Base-by-base conservation (phyloP, 495 filamentous ascomycete genomes). In the Umbilicaria muhlenbergii region DNA sequence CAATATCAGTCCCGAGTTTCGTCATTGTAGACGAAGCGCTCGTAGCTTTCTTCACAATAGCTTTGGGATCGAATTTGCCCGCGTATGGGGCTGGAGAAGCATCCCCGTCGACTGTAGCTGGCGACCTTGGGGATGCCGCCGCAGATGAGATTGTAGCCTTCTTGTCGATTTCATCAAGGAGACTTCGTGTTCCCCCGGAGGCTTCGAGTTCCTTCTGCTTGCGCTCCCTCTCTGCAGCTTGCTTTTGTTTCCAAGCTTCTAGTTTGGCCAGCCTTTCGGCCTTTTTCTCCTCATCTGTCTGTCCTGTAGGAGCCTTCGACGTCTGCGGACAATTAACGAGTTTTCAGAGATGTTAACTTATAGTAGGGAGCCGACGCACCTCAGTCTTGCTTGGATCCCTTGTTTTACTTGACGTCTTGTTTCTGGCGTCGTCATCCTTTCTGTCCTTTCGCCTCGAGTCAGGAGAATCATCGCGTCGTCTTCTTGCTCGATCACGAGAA, bases 181-280 rank as follows among this genome's bases (percentile, higher is more conserved):
- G 75, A 53, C 70, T 78, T 41, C 75, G 64, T 37, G 78, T 72
- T 36, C 73, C 77, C 38, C 75, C 74, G 36, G 70, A 60, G 6
- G 68, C 70, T 17, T 62, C 65, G n/a, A 75, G 65, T 51, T 79
- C 78, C 43, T 78, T 79, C 57, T 84, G 78, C 52, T 85, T 86
- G 38, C 71, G 71, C 53, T 82, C 82, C 50, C 82, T 80, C 52
- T 86, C 75, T 33, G 83, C 85, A 14, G 74, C 74, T 48, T 85
- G 81, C 52, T 92, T 91, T 58, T 82, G 78, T 59, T 92, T 94
- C 86, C 87, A 93, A 49, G 85, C 84, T 58, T 88, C 83, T 31
- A 94, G 58, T 47, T 86, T 89, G 24, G 86, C 84, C 32, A 88
- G 68, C 40, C 83, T 67, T 57, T 92, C 84, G 37, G 78, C 82